Base-by-base conservation (phyloP, 1,139 yeast species). In the Suhomyces bolitotheri region DNA sequence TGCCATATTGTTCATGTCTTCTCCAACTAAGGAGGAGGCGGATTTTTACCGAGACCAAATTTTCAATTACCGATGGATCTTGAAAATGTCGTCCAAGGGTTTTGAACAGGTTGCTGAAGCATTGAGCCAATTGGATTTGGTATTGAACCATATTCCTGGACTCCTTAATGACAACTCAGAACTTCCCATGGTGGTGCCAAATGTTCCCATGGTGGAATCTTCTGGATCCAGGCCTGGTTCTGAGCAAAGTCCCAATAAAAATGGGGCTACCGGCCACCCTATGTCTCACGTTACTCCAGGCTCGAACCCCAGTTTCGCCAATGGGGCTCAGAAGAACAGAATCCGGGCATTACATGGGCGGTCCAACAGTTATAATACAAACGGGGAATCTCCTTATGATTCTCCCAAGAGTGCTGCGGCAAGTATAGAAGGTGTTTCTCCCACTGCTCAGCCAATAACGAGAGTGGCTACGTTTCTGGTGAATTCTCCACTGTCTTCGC, bases 41-140 rank as follows among this genome's bases (percentile, higher is more conserved):
- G 68, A 66, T 25, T 67, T 74, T 38, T 86, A 77, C 57, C 73
- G 78, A 49, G 85, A 79, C 44, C 82, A 82, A 45, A 73, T 88
- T 27, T 77, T 78, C 51, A 82, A 82, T 47, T 89, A 86, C 54
- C 65, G 94, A 42, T 80, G 88, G 83, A 73, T 81, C 10, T 60
- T 90, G 34, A 78, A 83, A 50, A 80, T 82, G 17, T 76, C 86
- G 12, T 76, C 90, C 2, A 79, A 80, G 42, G 84, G 87, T 11
- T 87, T 86, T 53, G 84, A 76, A 29, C 88, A 84, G 44, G 87
- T 85, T 23, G 78, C 78, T 12, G 78, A 73, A 39, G 95, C 95
- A 0, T 62, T 87, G 35, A 64, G 66, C 36, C 76, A 80, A 50
- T 73, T 87, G 40, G 92, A 86, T 54, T 66, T 79, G 49, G 71